Base-by-base conservation (phyloP, 2,329 filamentous ascomycete genomes). In the Aspergillus candidus region DNA sequence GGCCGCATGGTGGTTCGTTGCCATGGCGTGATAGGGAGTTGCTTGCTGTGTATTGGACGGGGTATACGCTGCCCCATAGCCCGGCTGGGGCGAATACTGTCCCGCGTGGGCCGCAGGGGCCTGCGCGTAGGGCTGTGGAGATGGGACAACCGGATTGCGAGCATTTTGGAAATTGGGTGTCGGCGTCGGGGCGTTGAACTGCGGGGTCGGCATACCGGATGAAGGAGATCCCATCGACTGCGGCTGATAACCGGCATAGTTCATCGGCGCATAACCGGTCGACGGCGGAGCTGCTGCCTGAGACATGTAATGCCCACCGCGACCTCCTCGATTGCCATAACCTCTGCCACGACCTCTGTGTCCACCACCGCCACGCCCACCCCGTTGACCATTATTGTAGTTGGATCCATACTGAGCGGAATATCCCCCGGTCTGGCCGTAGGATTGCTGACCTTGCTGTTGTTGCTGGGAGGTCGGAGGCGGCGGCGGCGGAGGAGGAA, bases 401-500 rank as follows among this genome's bases (percentile, higher is more conserved):
- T 63, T 27, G 22, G 22, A 55, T 13, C 59, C 56, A 43, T 63
- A 60, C 32, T 56, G 57, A 35, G 61, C 40, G 35, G 48, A 44
- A 41, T 55, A 49, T 40, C 51, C 37, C 40, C 55, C 43, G 11
- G 44, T 33, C 32, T 47, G 40, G 41, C 46, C 41, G 42, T 46
- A 41, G n/a, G 48, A 44, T 39, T 55, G 57, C 32, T 56, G 56
- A 30, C 36, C 49, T 29, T 50, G 51, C 34, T 38, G 54, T 39
- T 39, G 53, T 32, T 47, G 56, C 27, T 53, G 54, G 14, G 44
- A 49, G 15, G 57, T 42, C 32, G 67, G 67, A 31, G 68, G 70
- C 15, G 70, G 70, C 13, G 70, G 70, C 30, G 70, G 70, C 6
- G 22, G 22, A 14, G 69, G 69, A 46, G 70, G 70, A 51, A 72